Evolutionary conservation across 1,284 basidiomycete genomes (phyloP), one percentile per base, ranked within the genome.

Genomic region (Mycena citricolor): DNA sequence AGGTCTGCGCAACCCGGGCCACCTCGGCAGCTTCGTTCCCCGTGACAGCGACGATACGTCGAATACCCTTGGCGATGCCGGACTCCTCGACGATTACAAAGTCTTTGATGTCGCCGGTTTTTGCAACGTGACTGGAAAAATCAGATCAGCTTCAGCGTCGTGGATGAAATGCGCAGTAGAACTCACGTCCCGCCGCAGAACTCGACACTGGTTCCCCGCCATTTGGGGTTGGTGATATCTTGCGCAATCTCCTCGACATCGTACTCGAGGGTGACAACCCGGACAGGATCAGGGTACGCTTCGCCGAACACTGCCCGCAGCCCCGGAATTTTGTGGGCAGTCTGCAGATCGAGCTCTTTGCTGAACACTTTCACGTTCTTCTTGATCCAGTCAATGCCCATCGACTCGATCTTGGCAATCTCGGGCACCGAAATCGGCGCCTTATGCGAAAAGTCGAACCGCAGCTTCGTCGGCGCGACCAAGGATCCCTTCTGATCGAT

Each of bases 381-480:
- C 61, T 80, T 81, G 65, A 99, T 89, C 92, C 94, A 99, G 43
- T 90, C 86, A 54, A 86, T 74, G 59, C 83, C 89, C 67, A 92
- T 83, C 5, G 67, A 65, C 66, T 98, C 94, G 56, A 99, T 94
- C 66, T 86, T 85, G 34, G 68, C 61, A 32, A 99, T 75, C 47
- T 98, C 94, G 2, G 77, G 64, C 1, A 81, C 63, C 13, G 79
- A 63, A 50, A 98, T 88, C 50, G 86, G 84, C 10, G 91, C 78
- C 68, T 97, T 97, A 74, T 99, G 94, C 20, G 91, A 94, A 67
- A 99, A 99, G 67, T 99, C 97, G 69, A 99, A 99, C 19, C 97
- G 90, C 23, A 99, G 78, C 67, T 97, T 97, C 37, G 84, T 84
- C 0, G 93, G 91, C 1, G 95, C 93, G 40, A 99, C 97, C 26